Evolutionary conservation across 805 yeast genomes (phyloP).

Genomic region (Spathaspora boniae): DNA sequence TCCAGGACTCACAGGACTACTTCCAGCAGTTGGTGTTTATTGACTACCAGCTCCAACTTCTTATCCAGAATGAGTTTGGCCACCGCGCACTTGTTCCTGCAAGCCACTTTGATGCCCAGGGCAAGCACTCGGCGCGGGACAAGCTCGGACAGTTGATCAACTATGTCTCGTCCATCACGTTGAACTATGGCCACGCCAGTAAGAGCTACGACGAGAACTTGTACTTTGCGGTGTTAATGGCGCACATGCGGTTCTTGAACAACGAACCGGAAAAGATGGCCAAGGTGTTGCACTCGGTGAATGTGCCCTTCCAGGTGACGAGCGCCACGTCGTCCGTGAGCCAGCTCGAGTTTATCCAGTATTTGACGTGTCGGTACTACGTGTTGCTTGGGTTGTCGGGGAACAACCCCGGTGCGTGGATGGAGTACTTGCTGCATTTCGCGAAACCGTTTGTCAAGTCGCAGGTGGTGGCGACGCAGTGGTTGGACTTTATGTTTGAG

Average conservation of each 20-base stretch:
- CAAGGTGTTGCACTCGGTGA: slow-evolving; percentile 13
- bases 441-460: slow-evolving; percentile 22
- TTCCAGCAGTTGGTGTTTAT: slow-evolving; percentile 32
- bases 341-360: slow-evolving; percentile 24
- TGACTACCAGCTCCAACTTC: slow-evolving; percentile 35
- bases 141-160: slow-evolving; percentile 24
- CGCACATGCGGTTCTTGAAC: slow-evolving; percentile 31
- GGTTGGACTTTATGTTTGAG: slow-evolving; percentile 29
- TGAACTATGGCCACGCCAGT: slow-evolving; percentile 20
- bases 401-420: slow-evolving; percentile 20
- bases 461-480: slow-evolving; percentile 31
- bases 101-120: slow-evolving; percentile 4
- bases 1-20: slow-evolving; percentile 30
- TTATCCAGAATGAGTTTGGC: slow-evolving; percentile 26
- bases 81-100: slow-evolving; percentile 21
- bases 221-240: slow-evolving; percentile 29
- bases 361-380: slow-evolving; percentile 30
- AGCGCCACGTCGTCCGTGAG: slow-evolving; percentile 2
- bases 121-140: slow-evolving; percentile 12
- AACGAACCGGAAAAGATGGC: slow-evolving; percentile 18
- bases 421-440: slow-evolving; percentile 23
- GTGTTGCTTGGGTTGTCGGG: slow-evolving; percentile 26
- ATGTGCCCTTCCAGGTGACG: slow-evolving; percentile 8
- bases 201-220: slow-evolving; percentile 28
- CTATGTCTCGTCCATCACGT: slow-evolving; percentile 23